A percentile compares a stretch with the other conserved stretches of the same genome.
Evolutionary conservation across 2,329 filamentous ascomycete species (phyloP).

Genomic region (Thielaviopsis cerberus): DNA sequence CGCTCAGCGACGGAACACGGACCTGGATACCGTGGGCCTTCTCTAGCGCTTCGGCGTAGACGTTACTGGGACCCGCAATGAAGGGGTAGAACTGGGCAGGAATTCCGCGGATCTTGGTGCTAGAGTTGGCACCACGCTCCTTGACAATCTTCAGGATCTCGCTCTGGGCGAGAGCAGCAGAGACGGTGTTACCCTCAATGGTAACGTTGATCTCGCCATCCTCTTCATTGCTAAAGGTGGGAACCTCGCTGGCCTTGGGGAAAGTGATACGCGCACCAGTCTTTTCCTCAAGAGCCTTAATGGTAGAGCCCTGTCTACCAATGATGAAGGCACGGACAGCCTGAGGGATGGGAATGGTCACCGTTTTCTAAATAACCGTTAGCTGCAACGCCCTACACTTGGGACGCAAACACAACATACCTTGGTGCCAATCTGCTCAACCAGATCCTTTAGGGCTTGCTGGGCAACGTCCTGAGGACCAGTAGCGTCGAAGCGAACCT

Average conservation of each 20-base stretch:
- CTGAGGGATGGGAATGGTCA: conserved; percentile 19
- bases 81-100: conserved; percentile 92
- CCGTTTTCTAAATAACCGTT: conserved; percentile 11
- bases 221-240: conserved; percentile 48
- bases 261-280: conserved; percentile 83
- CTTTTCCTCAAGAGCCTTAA: conserved; percentile 75
- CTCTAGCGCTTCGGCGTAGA: conserved; percentile 48
- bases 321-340: conserved; percentile 81
- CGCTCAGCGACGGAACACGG: conserved; percentile 43
- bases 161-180: conserved; percentile 64
- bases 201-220: conserved; percentile 69
- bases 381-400: neutral
- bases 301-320: conserved; percentile 73
- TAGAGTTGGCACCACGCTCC: conserved; percentile 68
- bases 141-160: conserved; percentile 76
- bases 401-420: conserved; percentile 27
- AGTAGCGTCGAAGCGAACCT: conserved; percentile 64
- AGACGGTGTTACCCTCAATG: conserved; percentile 80
- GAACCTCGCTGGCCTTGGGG: conserved; percentile 55
- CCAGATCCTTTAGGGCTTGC: conserved; percentile 75
- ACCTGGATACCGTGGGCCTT: conserved; percentile 64
- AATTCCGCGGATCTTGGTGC: conserved; percentile 62
- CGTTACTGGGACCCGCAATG: conserved; percentile 63
- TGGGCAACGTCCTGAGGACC: conserved; percentile 70
- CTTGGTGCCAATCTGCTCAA: conserved; percentile 72